These are phyloP conservation scores for Neurospora sp. DNA, from an alignment of 495 filamentous ascomycete genomes.

Conservation along the genomic window DNA sequence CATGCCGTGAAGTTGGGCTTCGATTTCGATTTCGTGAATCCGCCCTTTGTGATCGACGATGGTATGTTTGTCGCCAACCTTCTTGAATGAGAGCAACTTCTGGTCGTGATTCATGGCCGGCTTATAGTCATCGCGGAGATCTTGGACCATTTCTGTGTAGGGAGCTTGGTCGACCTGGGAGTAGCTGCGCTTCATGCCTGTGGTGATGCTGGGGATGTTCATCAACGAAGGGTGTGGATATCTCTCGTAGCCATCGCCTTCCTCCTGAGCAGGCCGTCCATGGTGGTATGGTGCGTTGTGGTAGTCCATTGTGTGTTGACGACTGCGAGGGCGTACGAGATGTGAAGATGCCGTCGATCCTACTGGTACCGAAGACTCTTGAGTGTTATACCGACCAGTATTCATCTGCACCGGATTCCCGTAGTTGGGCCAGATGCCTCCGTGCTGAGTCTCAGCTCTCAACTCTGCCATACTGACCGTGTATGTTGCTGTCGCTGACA, in stretches of 20 bases:
- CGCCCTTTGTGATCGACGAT: constrained; percentile 45
- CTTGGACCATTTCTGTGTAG: constrained; percentile 44
- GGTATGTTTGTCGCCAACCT: constrained; percentile 44
- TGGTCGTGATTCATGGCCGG: constrained; percentile 46
- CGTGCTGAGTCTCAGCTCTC: constrained; percentile 41
- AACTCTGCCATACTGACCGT: constrained; percentile 46
- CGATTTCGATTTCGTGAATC: constrained; percentile 49
- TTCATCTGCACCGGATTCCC: constrained; percentile 38
- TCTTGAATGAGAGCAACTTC: constrained; percentile 44
- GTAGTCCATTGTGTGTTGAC: constrained; percentile 24
- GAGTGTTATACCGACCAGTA: constrained; percentile 30
- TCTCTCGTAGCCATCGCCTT: constrained; percentile 35
- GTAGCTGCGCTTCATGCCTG: constrained; percentile 41
- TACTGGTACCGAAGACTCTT: constrained; percentile 31
- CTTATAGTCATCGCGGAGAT: constrained; percentile 45
- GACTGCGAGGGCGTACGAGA: constrained; percentile 34
- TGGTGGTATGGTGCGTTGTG: constrained; percentile 30
- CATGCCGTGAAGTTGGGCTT: constrained; percentile 89
- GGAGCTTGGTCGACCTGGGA: constrained; percentile 33
- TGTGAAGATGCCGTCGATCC: constrained; percentile 32
- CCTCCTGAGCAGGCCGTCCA: constrained; percentile 35
- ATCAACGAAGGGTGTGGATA: constrained; percentile 37
- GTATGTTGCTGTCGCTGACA: constrained; percentile 45
- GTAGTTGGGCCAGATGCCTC: constrained; percentile 42
- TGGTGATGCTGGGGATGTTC: constrained; percentile 42